Percentiles rank a stretch among this genome's conserved stretches.
phyloP scores from a whole-genome alignment of 768 basidiomycete genomes.

The Steccherinum ochraceum region DNA sequence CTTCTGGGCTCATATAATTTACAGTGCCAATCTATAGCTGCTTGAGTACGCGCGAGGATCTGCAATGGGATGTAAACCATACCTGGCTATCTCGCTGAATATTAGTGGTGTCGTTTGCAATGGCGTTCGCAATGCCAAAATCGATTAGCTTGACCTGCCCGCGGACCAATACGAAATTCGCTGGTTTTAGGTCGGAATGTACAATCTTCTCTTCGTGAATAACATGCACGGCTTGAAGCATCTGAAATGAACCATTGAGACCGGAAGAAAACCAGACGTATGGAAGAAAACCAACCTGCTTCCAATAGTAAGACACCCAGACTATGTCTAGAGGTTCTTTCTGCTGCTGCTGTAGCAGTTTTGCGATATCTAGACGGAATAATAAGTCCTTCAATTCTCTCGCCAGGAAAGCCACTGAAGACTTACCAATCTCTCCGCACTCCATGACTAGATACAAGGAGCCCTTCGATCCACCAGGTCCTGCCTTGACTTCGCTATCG shows the following conservation, averaged over 20 bases:
- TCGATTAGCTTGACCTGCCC: conserved; percentile 97
- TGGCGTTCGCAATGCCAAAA: conserved; percentile 99
- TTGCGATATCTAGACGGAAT: conserved; percentile 57
- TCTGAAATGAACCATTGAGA: conserved; percentile 41
- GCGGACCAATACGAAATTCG: conserved; percentile 95
- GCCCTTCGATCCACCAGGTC: conserved; percentile 65
- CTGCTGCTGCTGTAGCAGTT: conserved; percentile 76
- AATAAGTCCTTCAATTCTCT: background rate
- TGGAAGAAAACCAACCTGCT: conserved; percentile 62
- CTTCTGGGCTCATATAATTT: conserved; percentile 99
- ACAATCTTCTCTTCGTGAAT: conserved; percentile 99
- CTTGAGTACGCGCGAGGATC: too few relatives aligned
- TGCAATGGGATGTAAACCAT: too few relatives aligned
- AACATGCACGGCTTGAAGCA: conserved; percentile 97
- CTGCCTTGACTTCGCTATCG: conserved; percentile 81
- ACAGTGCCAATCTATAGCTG: conserved; percentile 82
- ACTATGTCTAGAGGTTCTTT: conserved; percentile 86
- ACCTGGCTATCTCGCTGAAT: conserved; percentile 96
- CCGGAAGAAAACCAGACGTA: background rate
- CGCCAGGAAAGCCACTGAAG: background rate
- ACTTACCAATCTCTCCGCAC: conserved; percentile 73
- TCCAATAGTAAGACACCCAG: conserved; percentile 95
- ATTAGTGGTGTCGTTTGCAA: conserved; percentile 97
- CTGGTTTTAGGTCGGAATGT: conserved; percentile 96
- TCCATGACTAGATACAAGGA: conserved; percentile 90